Conservation (phyloP, 2,329 filamentous ascomycete species). For the Cryphonectria japonica region DNA sequence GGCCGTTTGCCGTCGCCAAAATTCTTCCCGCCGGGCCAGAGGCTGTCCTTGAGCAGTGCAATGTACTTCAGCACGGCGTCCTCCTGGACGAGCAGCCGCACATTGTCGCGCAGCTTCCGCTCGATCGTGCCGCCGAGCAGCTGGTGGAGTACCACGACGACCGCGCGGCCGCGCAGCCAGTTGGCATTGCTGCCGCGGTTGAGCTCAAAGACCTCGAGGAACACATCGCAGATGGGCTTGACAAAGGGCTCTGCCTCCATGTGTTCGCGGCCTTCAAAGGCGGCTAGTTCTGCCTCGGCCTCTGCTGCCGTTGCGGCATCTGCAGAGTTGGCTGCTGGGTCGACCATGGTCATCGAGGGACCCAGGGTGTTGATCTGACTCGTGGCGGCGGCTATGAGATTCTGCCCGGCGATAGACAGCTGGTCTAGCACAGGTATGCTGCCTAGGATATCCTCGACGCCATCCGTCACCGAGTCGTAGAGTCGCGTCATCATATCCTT, state of each 20-base stretch:
- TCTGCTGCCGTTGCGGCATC: conserved; percentile 64
- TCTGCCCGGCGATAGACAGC: conserved; percentile 89
- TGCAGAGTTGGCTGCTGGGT: conserved; percentile 54
- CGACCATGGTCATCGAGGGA: conserved; percentile 22
- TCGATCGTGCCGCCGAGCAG: conserved; percentile 95
- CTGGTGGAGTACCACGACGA: conserved; percentile 95
- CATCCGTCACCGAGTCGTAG: conserved; percentile 95
- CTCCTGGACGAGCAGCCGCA: conserved; percentile 74
- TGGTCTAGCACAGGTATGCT: conserved; percentile 96
- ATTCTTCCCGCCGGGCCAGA: conserved; percentile 75
- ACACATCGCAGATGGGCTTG: conserved; percentile 97
- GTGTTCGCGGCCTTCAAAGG: conserved; percentile 82
- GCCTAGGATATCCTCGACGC: conserved; percentile 96
- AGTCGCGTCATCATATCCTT: conserved; percentile 91
- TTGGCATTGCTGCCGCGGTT: conserved; percentile 98
- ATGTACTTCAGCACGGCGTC: conserved; percentile 79
- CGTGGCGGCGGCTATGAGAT: conserved; percentile 77
- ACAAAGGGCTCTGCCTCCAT: conserved; percentile 79
- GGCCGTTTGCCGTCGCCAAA: conserved; percentile 48
- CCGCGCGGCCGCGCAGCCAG: conserved; percentile 93
- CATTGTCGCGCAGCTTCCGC: conserved; percentile 87
- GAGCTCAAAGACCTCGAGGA: conserved; percentile 92
- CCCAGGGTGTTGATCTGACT: conserved; percentile 61
- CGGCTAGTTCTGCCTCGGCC: conserved; percentile 90
- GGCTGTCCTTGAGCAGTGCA: conserved; percentile 68